Evolutionary conservation across 495 filamentous ascomycete species (phyloP), one percentile per base, ranked within the genome.

Genomic region (Parachaetomium inaequale): DNA sequence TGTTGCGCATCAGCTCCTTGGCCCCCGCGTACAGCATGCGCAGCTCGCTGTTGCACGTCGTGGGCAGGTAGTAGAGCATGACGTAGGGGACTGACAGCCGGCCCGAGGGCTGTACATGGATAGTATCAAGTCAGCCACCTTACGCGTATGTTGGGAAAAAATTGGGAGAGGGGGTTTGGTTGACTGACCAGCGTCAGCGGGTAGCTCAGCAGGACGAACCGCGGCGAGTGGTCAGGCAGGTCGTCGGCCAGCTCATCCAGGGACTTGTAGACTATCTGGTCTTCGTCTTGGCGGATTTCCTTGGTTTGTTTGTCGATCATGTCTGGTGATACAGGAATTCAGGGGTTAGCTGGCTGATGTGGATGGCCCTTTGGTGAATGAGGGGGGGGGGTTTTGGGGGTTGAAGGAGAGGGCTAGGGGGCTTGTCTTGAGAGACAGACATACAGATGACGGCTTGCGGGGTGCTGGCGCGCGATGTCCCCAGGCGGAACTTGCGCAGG

Each of bases 21-120:
- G 93, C 93, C 21, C 91, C 87, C 19, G 94, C 94, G 76, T 98
- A 98, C 77, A 92, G 82, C 94, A 97, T 98, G 54, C 90, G 86
- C 70, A 87, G 74, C 63, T 88, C 88, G 62, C 79, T 82, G 73
- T 94, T 96, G 77, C 90, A 92, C 49, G 93, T 96, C 49, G 84
- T 87, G 19, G 94, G 94, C 51, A 97, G 83, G 75, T 93, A 96
- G 78, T 92, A 96, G 40, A 98, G 77, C 70, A 98, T 84, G 45
- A 96, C 92, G 73, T 98, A 98, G 26, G 93, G 94, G 8, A 76
- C 74, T 11, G 75, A 77, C 29, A 77, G 43, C 10, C 79, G 77
- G 36, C 79, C 79, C 57, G 74, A 76, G n/a, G 78, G 71, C 77
- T 81, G 47, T 14, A 19, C 28, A 31, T n/a, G 12, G 7, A 3